Base-by-base conservation (phyloP, 164 flowering plant genomes). In the Taxillus chinensis region DNA sequence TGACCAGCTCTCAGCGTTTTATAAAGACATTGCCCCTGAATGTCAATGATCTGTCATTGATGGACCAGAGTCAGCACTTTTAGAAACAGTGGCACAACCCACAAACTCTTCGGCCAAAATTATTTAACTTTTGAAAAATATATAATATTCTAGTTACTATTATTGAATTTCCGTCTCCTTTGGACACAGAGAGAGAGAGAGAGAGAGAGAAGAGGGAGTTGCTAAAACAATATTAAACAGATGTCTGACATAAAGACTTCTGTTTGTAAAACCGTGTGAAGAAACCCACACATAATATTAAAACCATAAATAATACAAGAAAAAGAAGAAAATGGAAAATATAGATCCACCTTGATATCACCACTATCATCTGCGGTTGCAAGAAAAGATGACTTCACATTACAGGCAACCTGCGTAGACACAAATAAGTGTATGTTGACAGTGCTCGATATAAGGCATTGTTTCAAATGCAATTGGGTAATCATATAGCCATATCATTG, bases 301-400 rank as follows among this genome's bases (percentile, higher is more conserved):
- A 48, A 8, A 8, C 13, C 10, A 8, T 4, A 48, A 11, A 7
- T 8, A 48, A 48, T 8, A 27, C 38, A 46, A 39, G 50, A 3
- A 17, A 43, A 39, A 39, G n/a, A 45, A 12, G 42, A 10, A 46
- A 41, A 50, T 3, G 48, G 14, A 12, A 3, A 54, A 53, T 73
- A 27, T 27, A 27, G 27, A 27, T 27, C 27, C 27, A 93, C 98
- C 97, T 93, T 93, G 55, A 88, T 75, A 64, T 86, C 98, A 69
- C 97, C 98, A 69, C 79, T 66, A 72, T 93, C 98, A 76, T 93
- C 97, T 57, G 92, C 86, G 40, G 87, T 84, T 50, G 96, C 98
- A 67, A 93, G 83, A 76, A 88, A 93, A 61, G 95, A 77, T 59
- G 92, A 79, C 75, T 77, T 93, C 3, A 80, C 66, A 72, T 81